Evolutionary conservation across 2,329 filamentous ascomycete genomes (phyloP).

Genomic region (Apiospora aurea): DNA sequence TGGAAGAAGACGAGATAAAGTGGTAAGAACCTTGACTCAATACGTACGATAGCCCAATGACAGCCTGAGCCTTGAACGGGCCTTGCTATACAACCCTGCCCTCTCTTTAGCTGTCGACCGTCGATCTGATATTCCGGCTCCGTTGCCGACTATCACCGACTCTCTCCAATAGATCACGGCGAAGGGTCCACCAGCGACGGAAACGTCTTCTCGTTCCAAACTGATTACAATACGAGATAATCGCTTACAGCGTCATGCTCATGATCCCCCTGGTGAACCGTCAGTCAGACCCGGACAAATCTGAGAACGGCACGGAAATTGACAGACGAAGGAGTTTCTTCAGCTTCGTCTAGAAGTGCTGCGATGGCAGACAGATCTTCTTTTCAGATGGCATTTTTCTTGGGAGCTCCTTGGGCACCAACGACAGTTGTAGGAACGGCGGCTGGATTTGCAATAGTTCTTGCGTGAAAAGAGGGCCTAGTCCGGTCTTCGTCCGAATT

Average conservation of each 20-base stretch:
- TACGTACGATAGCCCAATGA: background rate
- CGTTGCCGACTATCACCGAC: background rate
- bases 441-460: conserved; percentile 8
- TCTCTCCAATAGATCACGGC: background rate
- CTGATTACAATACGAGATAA: background rate
- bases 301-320: background rate
- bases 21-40: background rate
- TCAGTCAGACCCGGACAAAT: background rate
- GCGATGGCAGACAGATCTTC: background rate
- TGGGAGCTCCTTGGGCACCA: background rate
- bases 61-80: background rate
- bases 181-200: background rate
- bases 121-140: background rate
- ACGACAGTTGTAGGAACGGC: background rate
- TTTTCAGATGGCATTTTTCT: background rate
- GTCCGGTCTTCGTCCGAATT: background rate
- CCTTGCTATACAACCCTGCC: background rate
- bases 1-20: background rate
- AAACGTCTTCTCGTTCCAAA: background rate
- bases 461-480: background rate
- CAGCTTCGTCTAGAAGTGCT: background rate
- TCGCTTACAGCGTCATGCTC: background rate
- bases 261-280: background rate
- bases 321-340: background rate
- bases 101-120: background rate